Base-by-base conservation (phyloP, 345 rosid species). In the Eucalyptus rudis region DNA sequence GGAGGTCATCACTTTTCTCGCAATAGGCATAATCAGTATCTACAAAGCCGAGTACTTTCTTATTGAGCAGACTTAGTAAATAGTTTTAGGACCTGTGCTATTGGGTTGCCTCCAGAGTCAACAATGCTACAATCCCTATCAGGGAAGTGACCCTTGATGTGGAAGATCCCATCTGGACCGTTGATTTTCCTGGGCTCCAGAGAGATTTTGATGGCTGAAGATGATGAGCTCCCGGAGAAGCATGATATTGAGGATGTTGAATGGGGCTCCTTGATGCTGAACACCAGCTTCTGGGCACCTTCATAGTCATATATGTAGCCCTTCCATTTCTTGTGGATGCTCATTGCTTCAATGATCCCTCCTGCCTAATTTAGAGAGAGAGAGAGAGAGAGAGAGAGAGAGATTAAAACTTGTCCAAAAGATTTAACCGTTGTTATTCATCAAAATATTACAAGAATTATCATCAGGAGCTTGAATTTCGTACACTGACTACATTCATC, bases 291-390 rank as follows among this genome's bases (percentile, higher is more conserved):
- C 86, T 94, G 93, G 33, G 92, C 88, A 87, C 96, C 98, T 93
- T 95, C 93, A 10, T 95, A 96, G 86, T 94, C 94, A 13, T 79
- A 93, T 76, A 89, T 88, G 90, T 95, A 96, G 36, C 96, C 98
- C 88, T 92, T 96, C 99, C 98, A 96, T 87, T 92, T 96, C 92
- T 89, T 95, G 44, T 94, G 89, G 58, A 96, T 90, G 91, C 96
- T 92, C 49, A 96, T 87, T 76, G 97, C 99, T 89, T 96, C 92
- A 58, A 97, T 92, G 33, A 94, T 86, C 58, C 98, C 98, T 93
- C 93, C 95, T 95, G 94, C 89, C 81, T 86, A 52, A 80, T 86
- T 50, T 86, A 86, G 83, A 76, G 45, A 33, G 10, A 49, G 43
- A 51, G 89, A 52, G 88, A n/a, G n/a, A n/a, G n/a, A n/a, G n/a